Evolutionary conservation across 1,284 basidiomycete genomes (phyloP).

Genomic region (Rhodotorula sp.): DNA sequence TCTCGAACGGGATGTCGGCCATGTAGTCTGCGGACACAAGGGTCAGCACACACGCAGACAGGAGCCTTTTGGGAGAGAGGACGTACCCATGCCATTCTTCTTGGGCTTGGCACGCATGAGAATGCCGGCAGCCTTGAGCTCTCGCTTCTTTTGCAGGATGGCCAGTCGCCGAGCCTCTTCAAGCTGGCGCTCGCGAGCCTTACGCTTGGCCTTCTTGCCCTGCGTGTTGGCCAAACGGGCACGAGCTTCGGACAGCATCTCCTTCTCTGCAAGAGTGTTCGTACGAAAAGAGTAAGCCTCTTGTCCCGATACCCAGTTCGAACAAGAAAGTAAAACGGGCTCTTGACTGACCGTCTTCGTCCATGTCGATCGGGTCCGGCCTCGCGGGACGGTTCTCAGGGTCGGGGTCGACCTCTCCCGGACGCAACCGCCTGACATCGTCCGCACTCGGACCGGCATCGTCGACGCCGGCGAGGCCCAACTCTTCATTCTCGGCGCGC

Average conservation of each 20-base stretch:
- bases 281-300: background rate
- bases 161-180: slow-evolving; percentile 94
- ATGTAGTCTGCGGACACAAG: slow-evolving; percentile 68
- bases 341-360: slow-evolving; percentile 74
- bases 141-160: slow-evolving; percentile 95
- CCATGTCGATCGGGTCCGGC: slow-evolving; percentile 99
- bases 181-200: slow-evolving; percentile 91
- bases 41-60: background rate
- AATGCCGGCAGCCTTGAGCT: slow-evolving; percentile 96
- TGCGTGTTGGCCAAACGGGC: slow-evolving; percentile 98
- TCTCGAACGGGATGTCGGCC: slow-evolving; percentile 97
- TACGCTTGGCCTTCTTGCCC: slow-evolving; percentile 98
- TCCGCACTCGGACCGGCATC: slow-evolving; percentile 86
- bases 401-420: slow-evolving; percentile 98
- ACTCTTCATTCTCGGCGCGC: slow-evolving; percentile 78
- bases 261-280: slow-evolving; percentile 72
- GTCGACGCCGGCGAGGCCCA: slow-evolving; percentile 76
- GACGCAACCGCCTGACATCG: slow-evolving; percentile 81
- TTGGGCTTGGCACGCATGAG: slow-evolving; percentile 81
- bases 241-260: slow-evolving; percentile 98
- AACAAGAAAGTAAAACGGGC: background rate
- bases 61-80: slow-evolving; percentile 16
- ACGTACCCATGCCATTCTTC: slow-evolving; percentile 90
- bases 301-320: background rate
- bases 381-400: slow-evolving; percentile 97